Evolutionary conservation across 208 protist species (phyloP), one percentile per base, ranked within the genome.

Genomic region (Kentomonas sorsogonicus): DNA sequence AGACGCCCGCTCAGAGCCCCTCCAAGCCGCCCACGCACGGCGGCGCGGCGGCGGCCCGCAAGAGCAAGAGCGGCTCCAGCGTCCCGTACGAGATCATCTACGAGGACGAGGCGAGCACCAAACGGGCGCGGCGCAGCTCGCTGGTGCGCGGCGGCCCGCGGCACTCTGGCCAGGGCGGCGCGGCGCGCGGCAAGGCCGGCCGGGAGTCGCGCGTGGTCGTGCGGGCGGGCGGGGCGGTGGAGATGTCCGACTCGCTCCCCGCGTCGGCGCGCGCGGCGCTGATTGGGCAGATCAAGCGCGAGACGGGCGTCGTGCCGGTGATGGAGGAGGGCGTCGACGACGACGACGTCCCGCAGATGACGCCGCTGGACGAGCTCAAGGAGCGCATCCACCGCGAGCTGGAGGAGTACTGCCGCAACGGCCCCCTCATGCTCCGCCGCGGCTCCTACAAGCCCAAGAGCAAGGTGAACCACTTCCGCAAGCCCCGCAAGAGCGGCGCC

Each of bases 321-420:
- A 46, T 72, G n/a, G 72, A 82, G 47, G 67, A 79, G 15, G 75
- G 65, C 36, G 48, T 82, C 22, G 73, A 79, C 46, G 62, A 70
- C 36, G 30, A 57, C 29, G 78, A 85, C 63, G 61, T 63, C 27
- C 40, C 65, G 29, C 66, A 80, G 51, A 55, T 82, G 52, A 52
- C 72, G 3, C 54, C 75, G 9, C 55, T 89, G 30, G 69, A 59
- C 11, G 76, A 66, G 31, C 62, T 86, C 3, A 75, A 83, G 56
- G 50, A 11, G 26, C 82, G 82, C 69, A 86, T 89, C 51, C 77
- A 63, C 40, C 64, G 60, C 34, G 82, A 89, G 56, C 57, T 89
- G 57, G 72, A 86, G 48, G 74, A 83, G 60, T 89, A 89, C 65
- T 69, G 70, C 40, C 65, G 60, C 58, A 61, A 65, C 53, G 64